Evolutionary conservation across 148 eudicot species (phyloP).

Genomic region (Drosera capensis): DNA sequence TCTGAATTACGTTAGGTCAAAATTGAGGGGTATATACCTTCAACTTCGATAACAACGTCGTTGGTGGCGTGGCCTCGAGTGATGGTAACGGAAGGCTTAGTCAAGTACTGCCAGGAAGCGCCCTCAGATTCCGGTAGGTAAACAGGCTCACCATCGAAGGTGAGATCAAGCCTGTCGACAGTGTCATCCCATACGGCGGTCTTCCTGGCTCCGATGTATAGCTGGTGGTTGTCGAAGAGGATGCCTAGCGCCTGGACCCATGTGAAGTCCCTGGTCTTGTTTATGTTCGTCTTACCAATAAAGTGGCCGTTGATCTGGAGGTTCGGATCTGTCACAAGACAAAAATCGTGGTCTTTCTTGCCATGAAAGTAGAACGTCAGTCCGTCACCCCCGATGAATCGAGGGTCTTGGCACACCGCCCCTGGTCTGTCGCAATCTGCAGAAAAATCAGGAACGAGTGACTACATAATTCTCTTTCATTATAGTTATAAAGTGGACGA

Average conservation of each 20-base stretch:
- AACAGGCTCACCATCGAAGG: slow-evolving; percentile 9
- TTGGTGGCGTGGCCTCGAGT: not conserved
- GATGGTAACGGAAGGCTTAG: slow-evolving; percentile 1
- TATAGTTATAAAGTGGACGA: not conserved
- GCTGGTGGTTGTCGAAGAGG: slow-evolving; percentile 13
- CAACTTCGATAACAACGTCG: slow-evolving; percentile 11
- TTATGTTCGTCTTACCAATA: slow-evolving; percentile 17
- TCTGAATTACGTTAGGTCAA: too few species aligned
- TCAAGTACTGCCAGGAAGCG: slow-evolving; percentile 8
- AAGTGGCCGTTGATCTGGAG: too few species aligned
- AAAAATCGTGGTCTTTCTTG: too few species aligned
- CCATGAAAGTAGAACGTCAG: too few species aligned
- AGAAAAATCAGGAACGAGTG: not conserved
- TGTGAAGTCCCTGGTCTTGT: slow-evolving; percentile 24
- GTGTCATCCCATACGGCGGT: slow-evolving; percentile 16
- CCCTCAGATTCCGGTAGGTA: slow-evolving; percentile 10
- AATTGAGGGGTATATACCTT: too few species aligned
- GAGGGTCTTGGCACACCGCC: too few species aligned
- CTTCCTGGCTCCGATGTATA: slow-evolving; percentile 13
- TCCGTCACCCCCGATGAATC: too few species aligned
- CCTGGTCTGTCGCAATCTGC: slow-evolving; percentile 18
- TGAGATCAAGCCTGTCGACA: slow-evolving; percentile 8
- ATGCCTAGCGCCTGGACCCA: slow-evolving; percentile 26
- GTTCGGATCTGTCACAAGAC: too few species aligned
- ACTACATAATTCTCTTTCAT: not conserved